Percentiles rank a stretch among this genome's conserved stretches.
phyloP scores from a whole-genome alignment of 129 eudicot genomes.

The Logfia minima region DNA sequence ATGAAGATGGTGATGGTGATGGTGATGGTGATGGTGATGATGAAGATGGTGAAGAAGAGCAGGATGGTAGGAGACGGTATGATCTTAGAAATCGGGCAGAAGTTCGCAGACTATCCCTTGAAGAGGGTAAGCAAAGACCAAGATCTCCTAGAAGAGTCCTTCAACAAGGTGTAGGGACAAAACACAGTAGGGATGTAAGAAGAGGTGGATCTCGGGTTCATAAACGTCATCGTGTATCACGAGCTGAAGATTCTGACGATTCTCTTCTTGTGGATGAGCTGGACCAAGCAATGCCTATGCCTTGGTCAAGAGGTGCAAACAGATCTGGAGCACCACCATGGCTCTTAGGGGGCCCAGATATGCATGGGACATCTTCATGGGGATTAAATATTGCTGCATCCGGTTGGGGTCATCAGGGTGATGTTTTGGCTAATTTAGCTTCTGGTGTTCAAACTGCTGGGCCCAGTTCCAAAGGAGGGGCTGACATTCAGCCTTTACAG shows the following conservation, averaged over 20 bases:
- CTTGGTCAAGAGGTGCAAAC: constrained; percentile 86
- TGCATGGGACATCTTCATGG: constrained; percentile 83
- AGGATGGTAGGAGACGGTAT: constrained; percentile 85
- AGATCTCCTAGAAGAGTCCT: constrained; percentile 96
- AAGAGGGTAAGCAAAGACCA: constrained; percentile 79
- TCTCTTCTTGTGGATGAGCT: constrained; percentile 97
- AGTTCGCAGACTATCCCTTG: constrained; percentile 71
- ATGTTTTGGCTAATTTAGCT: constrained; percentile 34
- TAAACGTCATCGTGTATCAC: constrained; percentile 83
- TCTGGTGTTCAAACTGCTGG: constrained; percentile 72
- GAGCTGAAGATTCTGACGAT: constrained; percentile 94
- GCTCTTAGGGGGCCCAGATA: constrained; percentile 89
- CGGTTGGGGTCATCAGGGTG: constrained; percentile 95
- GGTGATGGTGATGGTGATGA: constrained; percentile 56
- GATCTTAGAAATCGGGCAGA: constrained; percentile 89
- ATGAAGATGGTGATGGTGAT: constrained; percentile 73
- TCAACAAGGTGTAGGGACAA: constrained; percentile 93
- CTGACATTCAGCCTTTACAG: constrained; percentile 95
- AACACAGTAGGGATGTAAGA: constrained; percentile 72
- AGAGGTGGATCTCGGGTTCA: constrained; percentile 93
- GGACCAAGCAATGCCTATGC: constrained; percentile 92
- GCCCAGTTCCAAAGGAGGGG: constrained; percentile 99
- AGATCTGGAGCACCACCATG: constrained; percentile 79
- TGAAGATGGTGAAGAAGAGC: constrained; percentile 80
- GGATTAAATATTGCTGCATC: constrained; percentile 91